Evolutionary conservation across 768 basidiomycete species (phyloP).

Genomic region (Lactarius pseudohatsudake): DNA sequence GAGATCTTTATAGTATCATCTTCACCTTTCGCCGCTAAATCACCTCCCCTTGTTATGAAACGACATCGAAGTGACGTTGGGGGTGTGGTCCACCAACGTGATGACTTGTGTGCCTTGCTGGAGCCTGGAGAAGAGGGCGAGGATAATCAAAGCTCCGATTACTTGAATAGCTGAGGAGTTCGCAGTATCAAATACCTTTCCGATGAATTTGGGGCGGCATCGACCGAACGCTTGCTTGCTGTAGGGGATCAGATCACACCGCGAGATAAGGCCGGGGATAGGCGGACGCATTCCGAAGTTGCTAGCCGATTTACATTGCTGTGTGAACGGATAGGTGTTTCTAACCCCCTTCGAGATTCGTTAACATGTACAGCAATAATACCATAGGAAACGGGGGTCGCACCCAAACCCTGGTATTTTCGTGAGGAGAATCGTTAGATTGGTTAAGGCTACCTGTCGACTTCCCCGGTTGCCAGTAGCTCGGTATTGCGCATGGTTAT

Average conservation of each 20-base stretch:
- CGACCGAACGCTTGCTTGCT: conserved; percentile 94
- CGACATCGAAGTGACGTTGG: conserved; percentile 90
- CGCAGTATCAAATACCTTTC: conserved; percentile 84
- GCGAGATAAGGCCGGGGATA: conserved; percentile 21
- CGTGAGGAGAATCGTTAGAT: not conserved
- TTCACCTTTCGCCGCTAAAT: conserved; percentile 96
- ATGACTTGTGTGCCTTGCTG: conserved; percentile 55
- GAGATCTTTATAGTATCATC: conserved; percentile 95
- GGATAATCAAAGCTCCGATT: conserved; percentile 34
- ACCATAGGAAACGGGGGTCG: not conserved
- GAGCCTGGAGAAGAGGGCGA: conserved; percentile 39
- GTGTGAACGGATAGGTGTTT: conserved; percentile 21
- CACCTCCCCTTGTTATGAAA: conserved; percentile 97
- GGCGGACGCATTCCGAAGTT: conserved; percentile 70
- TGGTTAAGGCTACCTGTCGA: not conserved
- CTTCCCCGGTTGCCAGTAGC: not conserved
- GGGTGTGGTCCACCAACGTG: conserved; percentile 87
- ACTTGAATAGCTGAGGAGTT: conserved; percentile 62
- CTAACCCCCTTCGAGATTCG: not conserved
- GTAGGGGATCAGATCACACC: conserved; percentile 19
- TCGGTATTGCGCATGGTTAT: not conserved
- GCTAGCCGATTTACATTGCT: conserved; percentile 98
- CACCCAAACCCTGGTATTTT: not conserved
- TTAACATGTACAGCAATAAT: not conserved
- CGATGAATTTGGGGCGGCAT: conserved; percentile 88